Base-by-base conservation (phyloP, 2,329 filamentous ascomycete genomes). In the Colletotrichum lupini region DNA sequence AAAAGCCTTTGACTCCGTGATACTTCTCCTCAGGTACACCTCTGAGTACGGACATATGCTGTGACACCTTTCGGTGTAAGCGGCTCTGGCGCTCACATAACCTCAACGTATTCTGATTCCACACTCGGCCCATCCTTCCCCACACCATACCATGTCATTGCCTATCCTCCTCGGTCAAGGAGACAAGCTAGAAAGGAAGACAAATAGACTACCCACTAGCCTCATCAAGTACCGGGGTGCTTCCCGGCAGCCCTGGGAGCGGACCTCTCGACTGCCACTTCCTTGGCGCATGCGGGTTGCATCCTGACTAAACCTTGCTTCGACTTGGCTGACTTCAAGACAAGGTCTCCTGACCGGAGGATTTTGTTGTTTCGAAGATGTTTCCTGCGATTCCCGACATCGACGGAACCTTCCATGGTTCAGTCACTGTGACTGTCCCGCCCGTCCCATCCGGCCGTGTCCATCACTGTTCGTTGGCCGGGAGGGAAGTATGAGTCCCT, bases 61-160 rank as follows among this genome's bases (percentile, higher is more conserved):
- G 60, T 59, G 46, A 46, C 37, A 28, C 24, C 56, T 60, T 22
- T 46, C 55, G 66, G 42, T n/a, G 35, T 49, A 61, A 35, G 53
- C 70, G 55, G 66, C 55, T 60, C 66, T 55, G 59, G 42, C 42
- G 59, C 55, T 69, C 69, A 69, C 69, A 52, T 63, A 65, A 73
- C 46, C 46, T 56, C 59, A 14, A 24, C 8, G 26, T 22, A 19
- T 60, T 60, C 28, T 73, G 53, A 42, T 35, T 59, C 55, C 66
- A 57, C 64, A 42, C 61, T 65, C 70, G 60, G 69, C 26, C 46
- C 55, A 73, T 61, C 66, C 30, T 28, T 49, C 66, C 35, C 59
- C 32, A 46, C 53, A 57, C 4, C 42, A 73, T 42, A 8, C 11
- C 30, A 52, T 22, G 53, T 22, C 9, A 19, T 58, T 32, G 19